These are phyloP conservation scores for Rhynchospora pubera DNA, from an alignment of 176 grass and related monocot genomes.

Conservation along the genomic window DNA sequence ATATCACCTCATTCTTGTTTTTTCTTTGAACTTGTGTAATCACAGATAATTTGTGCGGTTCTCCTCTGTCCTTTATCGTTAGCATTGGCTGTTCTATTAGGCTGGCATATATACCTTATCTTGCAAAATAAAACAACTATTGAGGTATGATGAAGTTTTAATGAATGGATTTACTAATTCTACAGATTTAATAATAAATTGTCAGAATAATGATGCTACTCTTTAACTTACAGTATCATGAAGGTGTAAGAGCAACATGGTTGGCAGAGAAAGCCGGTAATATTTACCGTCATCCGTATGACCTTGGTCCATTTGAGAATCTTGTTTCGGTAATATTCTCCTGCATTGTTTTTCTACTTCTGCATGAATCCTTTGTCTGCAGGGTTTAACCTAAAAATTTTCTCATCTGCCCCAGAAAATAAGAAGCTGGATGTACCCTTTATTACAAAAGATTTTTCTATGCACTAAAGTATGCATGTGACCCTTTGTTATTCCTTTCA, in stretches of 20 bases:
- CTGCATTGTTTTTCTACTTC: slow-evolving; percentile 1
- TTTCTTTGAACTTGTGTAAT: slow-evolving; percentile 3
- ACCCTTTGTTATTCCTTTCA: background rate
- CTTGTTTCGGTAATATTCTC: slow-evolving; percentile 55
- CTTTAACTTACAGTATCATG: slow-evolving; percentile 62
- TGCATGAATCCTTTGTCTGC: background rate
- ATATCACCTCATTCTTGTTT: background rate
- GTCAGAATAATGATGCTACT: slow-evolving; percentile 20
- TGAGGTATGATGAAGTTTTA: slow-evolving; percentile 49
- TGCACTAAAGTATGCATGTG: background rate
- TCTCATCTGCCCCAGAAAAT: background rate
- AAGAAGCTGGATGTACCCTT: background rate
- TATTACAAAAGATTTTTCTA: background rate
- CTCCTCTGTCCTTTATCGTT: slow-evolving; percentile 65
- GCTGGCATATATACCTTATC: slow-evolving; percentile 90
- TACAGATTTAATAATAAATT: background rate
- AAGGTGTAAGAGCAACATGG: slow-evolving; percentile 92
- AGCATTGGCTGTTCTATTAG: slow-evolving; percentile 53
- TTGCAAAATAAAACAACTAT: slow-evolving; percentile 99
- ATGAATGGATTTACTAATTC: background rate
- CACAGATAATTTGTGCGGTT: slow-evolving; percentile 68
- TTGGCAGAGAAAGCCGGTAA: slow-evolving; percentile 84
- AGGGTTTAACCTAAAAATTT: background rate
- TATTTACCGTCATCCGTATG: slow-evolving; percentile 81
- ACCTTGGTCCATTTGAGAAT: slow-evolving; percentile 80